These are phyloP conservation scores for Cyberlindnera maclurae DNA, from an alignment of 805 yeast species.

Conservation along the genomic window DNA sequence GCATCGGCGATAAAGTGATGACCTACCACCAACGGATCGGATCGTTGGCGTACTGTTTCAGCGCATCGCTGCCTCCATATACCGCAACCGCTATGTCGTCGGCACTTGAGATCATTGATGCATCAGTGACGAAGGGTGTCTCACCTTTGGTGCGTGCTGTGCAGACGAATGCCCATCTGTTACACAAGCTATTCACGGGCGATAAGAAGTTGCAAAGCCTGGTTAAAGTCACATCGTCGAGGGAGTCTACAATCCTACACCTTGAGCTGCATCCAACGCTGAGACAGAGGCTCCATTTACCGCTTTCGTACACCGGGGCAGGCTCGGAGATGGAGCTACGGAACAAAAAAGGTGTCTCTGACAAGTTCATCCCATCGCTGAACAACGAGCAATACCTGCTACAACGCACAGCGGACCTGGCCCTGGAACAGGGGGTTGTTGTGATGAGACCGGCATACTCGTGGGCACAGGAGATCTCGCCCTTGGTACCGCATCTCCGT, in stretches of 20 bases:
- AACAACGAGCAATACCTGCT: constrained; percentile 51
- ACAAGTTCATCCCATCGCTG: constrained; percentile 28
- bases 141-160: constrained; percentile 30
- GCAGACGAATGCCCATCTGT: constrained; percentile 31
- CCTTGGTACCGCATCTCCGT: constrained; percentile 55
- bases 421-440: constrained; percentile 47
- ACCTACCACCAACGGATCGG: constrained; percentile 88
- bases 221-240: constrained; percentile 47
- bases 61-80: constrained; percentile 93
- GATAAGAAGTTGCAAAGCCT: constrained; percentile 30
- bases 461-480: constrained; percentile 66
- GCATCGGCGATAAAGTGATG: constrained; percentile 80
- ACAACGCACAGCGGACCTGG: constrained; percentile 56
- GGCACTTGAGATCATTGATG: constrained; percentile 43
- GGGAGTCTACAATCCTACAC: constrained; percentile 63
- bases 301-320: constrained; percentile 29
- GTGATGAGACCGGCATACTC: constrained; percentile 59
- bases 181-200: constrained; percentile 35
- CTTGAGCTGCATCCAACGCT: constrained; percentile 46
- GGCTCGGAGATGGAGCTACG: constrained; percentile 19
- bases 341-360: constrained; percentile 27
- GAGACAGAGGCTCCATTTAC: constrained; percentile 39
- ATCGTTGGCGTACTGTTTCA: constrained; percentile 83
- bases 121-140: constrained; percentile 32
- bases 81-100: constrained; percentile 61